phyloP scores from a whole-genome alignment of 148 eudicot species.

The Heliosperma pusillum region DNA sequence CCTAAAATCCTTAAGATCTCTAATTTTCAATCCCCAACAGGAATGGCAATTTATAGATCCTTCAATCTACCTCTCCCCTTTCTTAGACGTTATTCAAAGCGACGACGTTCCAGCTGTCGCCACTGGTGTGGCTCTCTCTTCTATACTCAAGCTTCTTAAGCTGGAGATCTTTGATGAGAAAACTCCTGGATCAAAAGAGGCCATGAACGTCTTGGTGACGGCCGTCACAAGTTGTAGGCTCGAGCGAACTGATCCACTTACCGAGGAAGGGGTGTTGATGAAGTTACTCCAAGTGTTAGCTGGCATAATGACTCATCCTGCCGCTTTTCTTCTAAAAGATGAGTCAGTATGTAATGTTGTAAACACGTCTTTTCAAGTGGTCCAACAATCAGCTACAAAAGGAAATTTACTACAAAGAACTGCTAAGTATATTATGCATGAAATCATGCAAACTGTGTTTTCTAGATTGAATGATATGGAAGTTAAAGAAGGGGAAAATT shows the following conservation, averaged over 20 bases:
- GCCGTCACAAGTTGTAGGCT: slow-evolving; percentile 69
- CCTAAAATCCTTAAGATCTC: slow-evolving; percentile 66
- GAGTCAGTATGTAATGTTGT: slow-evolving; percentile 69
- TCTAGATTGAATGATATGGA: slow-evolving; percentile 56
- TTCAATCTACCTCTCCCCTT: slow-evolving; percentile 64
- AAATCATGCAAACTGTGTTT: slow-evolving; percentile 63
- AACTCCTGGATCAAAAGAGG: slow-evolving; percentile 72
- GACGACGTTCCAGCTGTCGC: slow-evolving; percentile 78
- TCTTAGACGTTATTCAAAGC: slow-evolving; percentile 73
- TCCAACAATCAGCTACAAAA: slow-evolving; percentile 55
- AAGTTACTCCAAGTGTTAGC: slow-evolving; percentile 48
- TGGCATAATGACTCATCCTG: slow-evolving; percentile 52
- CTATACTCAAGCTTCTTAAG: slow-evolving; percentile 61
- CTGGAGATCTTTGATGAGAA: slow-evolving; percentile 60
- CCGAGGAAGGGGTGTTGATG: slow-evolving; percentile 74
- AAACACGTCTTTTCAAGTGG: slow-evolving; percentile 76
- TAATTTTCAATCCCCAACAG: slow-evolving; percentile 73
- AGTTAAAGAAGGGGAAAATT: slow-evolving; percentile 51
- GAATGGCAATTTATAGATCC: slow-evolving; percentile 81
- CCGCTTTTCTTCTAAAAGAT: slow-evolving; percentile 55
- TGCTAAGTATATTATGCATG: slow-evolving; percentile 74
- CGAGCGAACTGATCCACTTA: slow-evolving; percentile 49
- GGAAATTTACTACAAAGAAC: slow-evolving; percentile 66
- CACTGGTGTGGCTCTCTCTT: slow-evolving; percentile 65
- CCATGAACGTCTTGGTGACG: slow-evolving; percentile 42